Evolutionary conservation across 148 eudicot genomes (phyloP).

Genomic region (Arbutus unedo): DNA sequence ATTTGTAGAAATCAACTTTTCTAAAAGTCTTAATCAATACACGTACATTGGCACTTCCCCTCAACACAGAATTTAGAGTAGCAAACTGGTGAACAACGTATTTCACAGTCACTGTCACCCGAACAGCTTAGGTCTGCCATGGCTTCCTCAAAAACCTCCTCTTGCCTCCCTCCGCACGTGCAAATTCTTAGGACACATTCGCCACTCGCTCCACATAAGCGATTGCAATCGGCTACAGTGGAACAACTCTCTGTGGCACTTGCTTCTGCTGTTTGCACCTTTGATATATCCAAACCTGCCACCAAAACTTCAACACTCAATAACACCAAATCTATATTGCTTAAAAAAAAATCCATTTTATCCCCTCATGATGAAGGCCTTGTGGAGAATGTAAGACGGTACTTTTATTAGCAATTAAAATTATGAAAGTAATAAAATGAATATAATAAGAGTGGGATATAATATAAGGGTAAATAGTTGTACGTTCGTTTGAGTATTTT

Average conservation of each 20-base stretch:
- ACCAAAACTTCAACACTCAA: not conserved
- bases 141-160: not conserved
- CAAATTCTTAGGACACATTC: not conserved
- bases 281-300: not conserved
- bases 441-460: too few relatives aligned
- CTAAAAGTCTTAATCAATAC: not conserved
- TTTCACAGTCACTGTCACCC: not conserved
- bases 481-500: too few relatives aligned
- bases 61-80: not conserved
- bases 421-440: too few relatives aligned
- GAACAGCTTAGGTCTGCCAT: not conserved
- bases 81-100: conserved; percentile 2
- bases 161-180: not conserved
- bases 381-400: too few relatives aligned
- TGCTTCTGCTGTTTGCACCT: not conserved
- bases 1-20: not conserved
- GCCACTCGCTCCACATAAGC: not conserved
- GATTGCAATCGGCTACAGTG: not conserved
- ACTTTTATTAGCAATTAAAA: too few relatives aligned
- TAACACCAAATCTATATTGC: not conserved
- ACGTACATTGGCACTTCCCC: not conserved
- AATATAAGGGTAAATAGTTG: too few relatives aligned
- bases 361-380: too few relatives aligned
- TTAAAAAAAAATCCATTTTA: too few relatives aligned
- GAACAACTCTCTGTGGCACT: not conserved